Evolutionary conservation across 2,329 filamentous ascomycete species (phyloP).

Genomic region (Xylaria sp.): DNA sequence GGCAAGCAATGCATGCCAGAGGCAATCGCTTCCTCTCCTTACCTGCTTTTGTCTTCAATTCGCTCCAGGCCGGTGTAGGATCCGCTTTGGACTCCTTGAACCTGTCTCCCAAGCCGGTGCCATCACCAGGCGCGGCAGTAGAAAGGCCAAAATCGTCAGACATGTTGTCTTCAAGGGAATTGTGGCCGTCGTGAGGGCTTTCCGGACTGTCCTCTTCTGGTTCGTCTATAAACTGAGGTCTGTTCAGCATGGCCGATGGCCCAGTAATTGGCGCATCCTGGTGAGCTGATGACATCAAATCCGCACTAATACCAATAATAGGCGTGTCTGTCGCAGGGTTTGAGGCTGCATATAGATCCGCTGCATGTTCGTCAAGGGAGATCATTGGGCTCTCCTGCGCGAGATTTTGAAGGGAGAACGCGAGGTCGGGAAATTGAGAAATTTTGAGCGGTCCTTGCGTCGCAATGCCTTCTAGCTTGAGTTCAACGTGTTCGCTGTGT

Average conservation of each 20-base stretch:
- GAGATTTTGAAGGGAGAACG: constrained; percentile 45
- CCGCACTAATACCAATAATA: constrained; percentile 35
- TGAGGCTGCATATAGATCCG: constrained; percentile 30
- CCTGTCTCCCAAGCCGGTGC: constrained; percentile 49
- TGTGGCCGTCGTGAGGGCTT: constrained; percentile 39
- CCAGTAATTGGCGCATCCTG: constrained; percentile 32
- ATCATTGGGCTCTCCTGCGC: constrained; percentile 40
- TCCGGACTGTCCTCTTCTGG: constrained; percentile 44
- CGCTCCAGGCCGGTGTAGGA: constrained; percentile 65
- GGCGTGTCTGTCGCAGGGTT: constrained; percentile 31
- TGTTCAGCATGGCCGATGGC: constrained; percentile 23
- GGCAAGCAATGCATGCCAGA: constrained; percentile 89
- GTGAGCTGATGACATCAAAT: constrained; percentile 35
- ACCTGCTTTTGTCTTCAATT: constrained; percentile 84
- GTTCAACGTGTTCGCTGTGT: constrained; percentile 32
- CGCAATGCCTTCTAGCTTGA: constrained; percentile 29
- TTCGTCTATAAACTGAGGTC: constrained; percentile 31
- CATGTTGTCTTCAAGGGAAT: constrained; percentile 48
- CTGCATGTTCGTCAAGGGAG: constrained; percentile 35
- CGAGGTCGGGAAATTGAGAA: constrained; percentile 49
- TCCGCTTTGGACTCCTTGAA: constrained; percentile 55
- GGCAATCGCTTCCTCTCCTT: constrained; percentile 93
- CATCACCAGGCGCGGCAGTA: constrained; percentile 43
- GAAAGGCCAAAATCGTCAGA: constrained; percentile 56
- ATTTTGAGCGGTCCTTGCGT: constrained; percentile 39